Conservation (phyloP, 1,139 yeast genomes). For the Scheffersomyces quercinus region DNA sequence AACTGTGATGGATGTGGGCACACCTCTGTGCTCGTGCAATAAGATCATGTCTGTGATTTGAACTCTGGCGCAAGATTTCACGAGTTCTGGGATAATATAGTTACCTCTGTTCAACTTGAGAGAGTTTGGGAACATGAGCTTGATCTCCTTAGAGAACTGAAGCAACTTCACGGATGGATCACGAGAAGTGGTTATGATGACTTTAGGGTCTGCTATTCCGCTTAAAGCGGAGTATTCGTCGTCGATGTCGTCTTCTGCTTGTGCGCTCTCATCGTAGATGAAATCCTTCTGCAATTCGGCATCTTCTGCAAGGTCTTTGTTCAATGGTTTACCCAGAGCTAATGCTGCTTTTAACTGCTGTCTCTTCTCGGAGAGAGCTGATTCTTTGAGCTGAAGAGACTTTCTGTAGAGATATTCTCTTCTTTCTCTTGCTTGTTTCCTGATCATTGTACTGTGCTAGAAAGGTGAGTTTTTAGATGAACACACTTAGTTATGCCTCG, state of each 20-base stretch:
- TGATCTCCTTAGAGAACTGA: conserved; percentile 92
- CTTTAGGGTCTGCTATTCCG: conserved; percentile 89
- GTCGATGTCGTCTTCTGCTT: conserved; percentile 69
- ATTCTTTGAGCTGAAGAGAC: conserved; percentile 87
- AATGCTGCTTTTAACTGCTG: conserved; percentile 84
- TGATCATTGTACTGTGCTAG: conserved; percentile 45
- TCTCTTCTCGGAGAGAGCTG: conserved; percentile 80
- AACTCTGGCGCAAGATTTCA: conserved; percentile 70
- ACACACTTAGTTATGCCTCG: no score
- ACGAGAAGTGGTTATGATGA: conserved; percentile 90
- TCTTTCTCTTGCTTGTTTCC: conserved; percentile 95
- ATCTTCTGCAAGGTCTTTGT: conserved; percentile 90
- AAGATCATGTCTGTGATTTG: conserved; percentile 81
- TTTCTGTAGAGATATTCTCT: conserved; percentile 89
- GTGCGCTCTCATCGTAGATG: conserved; percentile 79
- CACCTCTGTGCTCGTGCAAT: conserved; percentile 96
- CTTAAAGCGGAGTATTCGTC: conserved; percentile 89
- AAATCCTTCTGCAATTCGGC: conserved; percentile 75
- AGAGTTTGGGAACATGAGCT: conserved; percentile 85
- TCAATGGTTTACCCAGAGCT: conserved; percentile 87
- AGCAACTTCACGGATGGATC: conserved; percentile 82
- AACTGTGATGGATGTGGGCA: conserved; percentile 88
- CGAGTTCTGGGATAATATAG: conserved; percentile 81
- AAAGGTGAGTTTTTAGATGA: not conserved
- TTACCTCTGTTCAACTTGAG: conserved; percentile 92